These are phyloP conservation scores for Metrosideros polymorpha DNA, from an alignment of 441 rosid species.

Conservation along the genomic window DNA sequence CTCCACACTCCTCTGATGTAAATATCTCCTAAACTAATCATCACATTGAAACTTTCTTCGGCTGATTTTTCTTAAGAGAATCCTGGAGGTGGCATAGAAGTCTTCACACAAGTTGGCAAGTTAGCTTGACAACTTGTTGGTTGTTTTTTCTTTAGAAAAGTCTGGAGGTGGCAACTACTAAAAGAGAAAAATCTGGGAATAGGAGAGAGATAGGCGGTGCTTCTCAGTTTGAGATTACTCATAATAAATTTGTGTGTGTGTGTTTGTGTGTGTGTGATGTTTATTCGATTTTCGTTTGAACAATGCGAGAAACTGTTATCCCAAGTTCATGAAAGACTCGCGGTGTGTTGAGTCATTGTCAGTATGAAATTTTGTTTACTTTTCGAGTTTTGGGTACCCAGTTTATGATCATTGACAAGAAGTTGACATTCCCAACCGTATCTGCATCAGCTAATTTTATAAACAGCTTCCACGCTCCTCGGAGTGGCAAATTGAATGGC, in stretches of 20 bases:
- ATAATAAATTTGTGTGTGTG: neutral
- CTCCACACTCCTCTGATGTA: neutral
- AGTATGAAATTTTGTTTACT: neutral
- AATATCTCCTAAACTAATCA: neutral
- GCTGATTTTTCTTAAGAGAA: neutral
- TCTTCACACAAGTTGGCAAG: neutral
- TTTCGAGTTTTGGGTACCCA: neutral
- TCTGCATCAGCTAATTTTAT: neutral
- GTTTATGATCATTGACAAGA: neutral
- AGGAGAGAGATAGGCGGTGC: neutral
- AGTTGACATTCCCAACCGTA: neutral
- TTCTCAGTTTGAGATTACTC: neutral
- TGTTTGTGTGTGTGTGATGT: neutral
- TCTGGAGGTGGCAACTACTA: neutral
- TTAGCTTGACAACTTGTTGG: neutral
- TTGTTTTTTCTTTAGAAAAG: neutral
- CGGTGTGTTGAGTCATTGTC: neutral
- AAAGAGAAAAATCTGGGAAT: neutral
- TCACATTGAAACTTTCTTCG: neutral
- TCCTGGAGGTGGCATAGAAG: neutral
- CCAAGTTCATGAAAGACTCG: neutral
- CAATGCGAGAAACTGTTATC: neutral
- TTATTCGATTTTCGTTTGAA: too few relatives aligned
- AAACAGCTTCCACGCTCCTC: neutral
- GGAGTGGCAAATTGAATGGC: neutral